These are phyloP conservation scores for Neckera pumila DNA, from an alignment of 225 moss, liverwort and hornwort species.

Conservation along the genomic window DNA sequence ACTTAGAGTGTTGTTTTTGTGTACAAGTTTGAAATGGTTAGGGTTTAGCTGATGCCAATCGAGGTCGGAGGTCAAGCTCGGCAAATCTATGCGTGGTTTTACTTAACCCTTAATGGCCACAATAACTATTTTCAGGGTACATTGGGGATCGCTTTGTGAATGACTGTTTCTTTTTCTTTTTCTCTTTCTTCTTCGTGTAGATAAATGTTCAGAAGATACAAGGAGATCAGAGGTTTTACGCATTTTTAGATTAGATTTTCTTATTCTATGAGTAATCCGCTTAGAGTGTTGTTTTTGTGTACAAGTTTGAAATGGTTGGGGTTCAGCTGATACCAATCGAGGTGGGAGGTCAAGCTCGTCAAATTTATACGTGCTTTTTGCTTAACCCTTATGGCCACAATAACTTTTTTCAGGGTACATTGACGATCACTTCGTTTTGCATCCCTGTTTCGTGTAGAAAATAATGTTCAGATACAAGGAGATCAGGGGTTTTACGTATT, in stretches of 20 bases:
- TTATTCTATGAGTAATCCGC: neutral
- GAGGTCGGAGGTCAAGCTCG: neutral
- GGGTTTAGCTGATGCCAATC: neutral
- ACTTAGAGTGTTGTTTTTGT: neutral
- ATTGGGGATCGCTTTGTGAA: neutral
- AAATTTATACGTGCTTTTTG: neutral
- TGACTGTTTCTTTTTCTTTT: neutral
- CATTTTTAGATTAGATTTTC: neutral
- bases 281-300: no score
- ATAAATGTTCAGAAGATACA: neutral
- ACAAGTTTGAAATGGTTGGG: neutral
- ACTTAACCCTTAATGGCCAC: neutral
- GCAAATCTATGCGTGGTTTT: neutral
- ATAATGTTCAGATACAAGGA: no score
- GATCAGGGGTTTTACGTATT: no score
- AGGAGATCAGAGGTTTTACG: neutral
- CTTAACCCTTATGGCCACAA: neutral
- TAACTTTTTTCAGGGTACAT: neutral
- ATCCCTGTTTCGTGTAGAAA: no score
- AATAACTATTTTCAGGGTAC: neutral
- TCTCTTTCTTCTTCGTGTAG: neutral
- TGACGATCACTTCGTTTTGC: neutral
- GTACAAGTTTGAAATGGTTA: neutral
- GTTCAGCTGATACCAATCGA: neutral
- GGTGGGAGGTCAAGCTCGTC: neutral